Percentiles rank a stretch among this genome's conserved stretches.
These are phyloP conservation scores for Striga asiatica DNA, from an alignment of 257 asterid genomes.

Conservation along the genomic window DNA sequence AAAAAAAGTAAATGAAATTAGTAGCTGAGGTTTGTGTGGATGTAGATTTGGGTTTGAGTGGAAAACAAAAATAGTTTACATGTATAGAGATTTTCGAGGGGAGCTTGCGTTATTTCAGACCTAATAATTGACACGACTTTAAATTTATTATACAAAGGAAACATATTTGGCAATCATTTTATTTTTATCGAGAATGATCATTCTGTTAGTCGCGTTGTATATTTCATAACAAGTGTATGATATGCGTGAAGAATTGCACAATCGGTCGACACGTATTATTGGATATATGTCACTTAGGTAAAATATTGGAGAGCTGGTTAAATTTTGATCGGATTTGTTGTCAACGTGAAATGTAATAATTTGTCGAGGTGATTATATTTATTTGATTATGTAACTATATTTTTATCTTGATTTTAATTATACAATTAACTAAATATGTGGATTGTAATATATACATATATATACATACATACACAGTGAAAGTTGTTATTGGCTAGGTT, in stretches of 20 bases:
- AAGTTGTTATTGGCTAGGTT: background rate
- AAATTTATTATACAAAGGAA: background rate
- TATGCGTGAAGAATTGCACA: background rate
- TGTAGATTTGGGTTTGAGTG: background rate
- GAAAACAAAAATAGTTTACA: background rate
- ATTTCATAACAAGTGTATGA: background rate
- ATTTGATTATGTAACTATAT: no score
- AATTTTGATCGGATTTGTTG: no score
- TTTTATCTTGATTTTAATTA: background rate
- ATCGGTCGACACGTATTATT: background rate
- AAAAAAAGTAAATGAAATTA: no score
- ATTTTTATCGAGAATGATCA: background rate
- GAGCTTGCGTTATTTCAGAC: background rate
- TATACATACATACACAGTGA: background rate
- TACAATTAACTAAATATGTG: background rate
- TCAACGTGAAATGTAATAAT: no score
- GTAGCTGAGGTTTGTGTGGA: no score
- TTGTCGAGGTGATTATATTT: no score
- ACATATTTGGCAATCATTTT: background rate
- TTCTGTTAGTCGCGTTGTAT: background rate
- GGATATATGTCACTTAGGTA: background rate
- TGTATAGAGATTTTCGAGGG: background rate
- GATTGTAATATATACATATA: background rate
- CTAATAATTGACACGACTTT: background rate
- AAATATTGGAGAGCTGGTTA: background rate